Base-by-base conservation (phyloP, 75 land plant genomes). In the Cryptomeria japonica region DNA sequence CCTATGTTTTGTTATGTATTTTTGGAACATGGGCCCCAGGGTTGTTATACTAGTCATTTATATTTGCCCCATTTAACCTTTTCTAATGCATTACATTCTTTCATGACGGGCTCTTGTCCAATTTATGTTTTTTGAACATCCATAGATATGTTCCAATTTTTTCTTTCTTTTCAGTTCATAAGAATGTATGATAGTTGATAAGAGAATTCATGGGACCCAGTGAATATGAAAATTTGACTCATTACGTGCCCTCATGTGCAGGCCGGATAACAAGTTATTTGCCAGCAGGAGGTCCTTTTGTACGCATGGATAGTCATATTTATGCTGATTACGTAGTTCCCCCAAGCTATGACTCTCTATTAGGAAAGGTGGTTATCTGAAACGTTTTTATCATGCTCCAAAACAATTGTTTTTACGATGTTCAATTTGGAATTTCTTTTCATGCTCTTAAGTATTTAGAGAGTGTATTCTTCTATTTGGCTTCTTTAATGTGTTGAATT, bases 201-300 rank as follows among this genome's bases (percentile, higher is more conserved):
- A 79, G 44, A 79, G 44, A 79, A 79, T 41, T 15, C 42, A 41
- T 79, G 22, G 46, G 82, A 25, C 8, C 11, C 37, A 15, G 46
- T 22, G 28, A 79, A 25, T 79, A 38, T 79, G 10, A 79, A 39
- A 22, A 41, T 79, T 79, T 79, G 28, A 37, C 82, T 6, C 1
- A 37, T 83, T 16, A 87, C 84, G 25, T 22, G 6, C 46, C n/a
- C 5, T 79, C 51, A 36, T 12, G 22, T 73, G 72, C 92, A 97
- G 99, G 99, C 39, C 94, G 93, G 75, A 96, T 97, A 44, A 96
- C 99, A 49, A 88, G 96, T 38, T 97, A 97, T 88, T 89, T 97
- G 90, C 99, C 99, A 58, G 89, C 99, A 76, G 99, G 99, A 87
- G 99, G 99, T 34, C 99, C 99, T 80, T 96, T 97, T 92, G 98